Percentiles rank a stretch among this genome's conserved stretches.
phyloP scores from a whole-genome alignment of 1,139 yeast genomes.

The Kodamaea arcana region DNA sequence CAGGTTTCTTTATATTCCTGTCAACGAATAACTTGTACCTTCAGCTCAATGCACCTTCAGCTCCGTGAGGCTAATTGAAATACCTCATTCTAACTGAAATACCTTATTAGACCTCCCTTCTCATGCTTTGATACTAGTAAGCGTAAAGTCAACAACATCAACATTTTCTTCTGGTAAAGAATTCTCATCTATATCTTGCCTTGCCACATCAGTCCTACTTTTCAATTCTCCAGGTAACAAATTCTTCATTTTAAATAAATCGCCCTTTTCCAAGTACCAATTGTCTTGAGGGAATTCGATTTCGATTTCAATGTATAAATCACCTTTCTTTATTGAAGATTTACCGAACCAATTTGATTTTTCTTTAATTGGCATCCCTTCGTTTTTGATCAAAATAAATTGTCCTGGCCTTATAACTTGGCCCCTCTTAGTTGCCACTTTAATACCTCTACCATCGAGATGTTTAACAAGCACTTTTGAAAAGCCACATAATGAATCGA shows the following conservation, averaged over 20 bases:
- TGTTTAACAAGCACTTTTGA: constrained; percentile 64
- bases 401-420: constrained; percentile 82
- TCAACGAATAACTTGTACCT: no score
- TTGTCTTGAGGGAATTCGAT: constrained; percentile 82
- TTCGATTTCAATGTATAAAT: constrained; percentile 64
- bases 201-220: constrained; percentile 19
- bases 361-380: constrained; percentile 76
- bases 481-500: constrained; percentile 83
- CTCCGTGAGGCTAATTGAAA: no score
- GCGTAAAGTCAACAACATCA: constrained; percentile 37
- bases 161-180: constrained; percentile 35
- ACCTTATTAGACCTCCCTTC: no score
- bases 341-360: constrained; percentile 30
- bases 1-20: no score
- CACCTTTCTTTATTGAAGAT: constrained; percentile 46
- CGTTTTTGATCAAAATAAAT: constrained; percentile 59
- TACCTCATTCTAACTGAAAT: no score
- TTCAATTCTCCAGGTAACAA: constrained; percentile 47
- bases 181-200: constrained; percentile 23
- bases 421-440: constrained; percentile 62
- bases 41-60: no score
- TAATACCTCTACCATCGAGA: constrained; percentile 74
- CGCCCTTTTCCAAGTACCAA: constrained; percentile 71
- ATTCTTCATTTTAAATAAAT: constrained; percentile 48
- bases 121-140: no score